Evolutionary conservation across 805 yeast genomes (phyloP), one percentile per base, ranked within the genome.

Genomic region (Starmera pachycereana): DNA sequence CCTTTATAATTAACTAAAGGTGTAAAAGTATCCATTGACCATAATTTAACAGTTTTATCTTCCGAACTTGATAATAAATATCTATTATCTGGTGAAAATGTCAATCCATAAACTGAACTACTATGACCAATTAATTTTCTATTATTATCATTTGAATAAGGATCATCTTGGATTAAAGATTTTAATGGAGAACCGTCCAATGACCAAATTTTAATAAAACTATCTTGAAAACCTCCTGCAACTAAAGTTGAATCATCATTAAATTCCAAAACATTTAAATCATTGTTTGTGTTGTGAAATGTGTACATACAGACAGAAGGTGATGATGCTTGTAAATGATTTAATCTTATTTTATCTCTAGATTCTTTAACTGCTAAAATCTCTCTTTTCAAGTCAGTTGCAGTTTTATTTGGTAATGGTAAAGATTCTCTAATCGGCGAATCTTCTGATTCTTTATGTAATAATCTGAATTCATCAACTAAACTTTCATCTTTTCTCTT

Each of bases 251-350:
- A 78, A 59, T 90, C 97, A 39, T 81, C 84, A 52, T 90, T 87
- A 65, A 90, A 90, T 46, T 80, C 84, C 36, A 90, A 57, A 37
- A 88, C 76, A n/a, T 94, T 84, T 71, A 92, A 66, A 45, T 84
- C 94, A 48, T 82, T 81, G 56, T 86, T 81, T 10, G 97, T 85
- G 62, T 92, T 92, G 67, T 92, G 98, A 65, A 92, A 89, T 1
- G 97, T 90, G 66, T 92, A 92, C 95, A 90, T 86, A 61, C 97
- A 92, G 30, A 90, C 95, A 41, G 95, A 83, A 18, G 98, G 98
- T 22, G 90, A 74, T 18, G 87, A 68, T 4, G 94, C 82, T 61
- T 84, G 96, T 29, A 74, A 61, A 6, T 80, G 68, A 19, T 78
- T 84, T 38, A 90, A 58, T 48, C 68, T 72, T 43, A 90, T 77